These are phyloP conservation scores for Chloromonas sp. DNA, from an alignment of 163 green algal genomes.

Conservation along the genomic window DNA sequence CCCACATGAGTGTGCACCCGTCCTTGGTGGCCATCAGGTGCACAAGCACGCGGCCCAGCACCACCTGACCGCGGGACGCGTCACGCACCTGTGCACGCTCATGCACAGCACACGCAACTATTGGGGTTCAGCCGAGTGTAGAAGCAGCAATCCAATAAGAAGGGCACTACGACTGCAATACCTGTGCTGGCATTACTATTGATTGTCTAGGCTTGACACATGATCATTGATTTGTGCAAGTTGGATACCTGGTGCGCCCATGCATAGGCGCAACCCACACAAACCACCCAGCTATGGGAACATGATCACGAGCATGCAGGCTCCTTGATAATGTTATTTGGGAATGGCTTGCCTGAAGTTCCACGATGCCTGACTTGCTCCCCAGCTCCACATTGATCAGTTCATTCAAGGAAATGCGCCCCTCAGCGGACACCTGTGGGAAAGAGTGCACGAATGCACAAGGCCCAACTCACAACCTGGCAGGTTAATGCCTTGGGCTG, in stretches of 20 bases:
- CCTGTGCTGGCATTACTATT: too few species aligned
- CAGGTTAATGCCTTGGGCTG: neutral
- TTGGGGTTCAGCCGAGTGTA: too few species aligned
- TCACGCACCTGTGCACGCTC: slow-evolving; percentile 9
- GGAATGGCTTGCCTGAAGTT: slow-evolving; percentile 13
- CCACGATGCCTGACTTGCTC: slow-evolving; percentile 24
- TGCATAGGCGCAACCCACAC: too few species aligned
- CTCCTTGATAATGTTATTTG: too few species aligned
- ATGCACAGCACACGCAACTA: too few species aligned
- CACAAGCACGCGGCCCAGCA: slow-evolving; percentile 27
- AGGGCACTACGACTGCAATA: too few species aligned
- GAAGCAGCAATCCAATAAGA: too few species aligned
- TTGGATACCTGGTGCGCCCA: too few species aligned
- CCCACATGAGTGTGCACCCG: slow-evolving; percentile 48
- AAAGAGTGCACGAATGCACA: neutral
- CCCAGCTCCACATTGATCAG: slow-evolving; percentile 22
- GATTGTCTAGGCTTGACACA: too few species aligned
- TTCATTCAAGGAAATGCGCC: slow-evolving; percentile 11
- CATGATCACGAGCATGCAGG: too few species aligned
- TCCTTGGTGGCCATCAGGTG: slow-evolving; percentile 38
- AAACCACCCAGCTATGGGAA: too few species aligned
- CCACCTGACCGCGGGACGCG: neutral
- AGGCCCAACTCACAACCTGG: neutral
- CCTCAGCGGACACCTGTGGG: neutral
- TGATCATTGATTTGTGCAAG: too few species aligned